Conservation (phyloP, 2,329 filamentous ascomycete species). For the Xylariaceae sp. region DNA sequence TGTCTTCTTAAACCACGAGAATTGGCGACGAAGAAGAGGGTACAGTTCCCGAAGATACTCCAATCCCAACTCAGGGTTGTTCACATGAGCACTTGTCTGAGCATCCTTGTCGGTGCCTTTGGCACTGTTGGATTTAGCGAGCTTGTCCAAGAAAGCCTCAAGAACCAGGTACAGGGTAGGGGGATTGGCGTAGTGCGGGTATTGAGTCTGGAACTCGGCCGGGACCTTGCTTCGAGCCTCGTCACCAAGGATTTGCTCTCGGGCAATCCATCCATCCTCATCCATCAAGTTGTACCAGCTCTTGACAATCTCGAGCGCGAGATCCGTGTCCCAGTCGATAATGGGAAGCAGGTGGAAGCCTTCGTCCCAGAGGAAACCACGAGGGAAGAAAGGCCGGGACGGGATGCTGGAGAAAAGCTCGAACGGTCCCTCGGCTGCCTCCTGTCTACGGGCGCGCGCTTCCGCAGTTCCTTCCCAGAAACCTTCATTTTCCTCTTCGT, state of each 20-base stretch:
- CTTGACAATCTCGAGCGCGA: conserved; percentile 79
- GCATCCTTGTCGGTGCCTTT: conserved; percentile 39
- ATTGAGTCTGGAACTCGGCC: conserved; percentile 86
- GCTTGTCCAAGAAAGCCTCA: conserved; percentile 75
- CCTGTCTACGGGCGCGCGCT: conserved; percentile 63
- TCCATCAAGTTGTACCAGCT: conserved; percentile 98
- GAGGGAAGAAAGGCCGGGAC: conserved; percentile 90
- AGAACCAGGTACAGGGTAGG: conserved; percentile 90
- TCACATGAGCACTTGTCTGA: conserved; percentile 59
- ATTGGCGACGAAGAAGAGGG: conserved; percentile 81
- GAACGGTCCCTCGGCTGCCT: conserved; percentile 71
- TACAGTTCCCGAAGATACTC: conserved; percentile 30
- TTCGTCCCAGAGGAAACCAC: conserved; percentile 97
- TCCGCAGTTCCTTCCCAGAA: conserved; percentile 92
- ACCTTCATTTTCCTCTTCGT: conserved; percentile 89
- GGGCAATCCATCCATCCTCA: conserved; percentile 93
- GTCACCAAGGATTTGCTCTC: conserved; percentile 87
- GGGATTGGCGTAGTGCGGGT: conserved; percentile 95
- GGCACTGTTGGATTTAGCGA: conserved; percentile 53
- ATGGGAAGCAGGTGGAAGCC: conserved; percentile 92
- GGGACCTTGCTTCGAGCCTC: conserved; percentile 96
- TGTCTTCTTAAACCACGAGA: conserved; percentile 90
- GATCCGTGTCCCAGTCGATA: conserved; percentile 88
- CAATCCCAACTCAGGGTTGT: conserved; percentile 41
- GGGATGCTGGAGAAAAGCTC: conserved; percentile 90